Evolutionary conservation across 106 monocot genomes (phyloP).

Genomic region (Allium cepa): DNA sequence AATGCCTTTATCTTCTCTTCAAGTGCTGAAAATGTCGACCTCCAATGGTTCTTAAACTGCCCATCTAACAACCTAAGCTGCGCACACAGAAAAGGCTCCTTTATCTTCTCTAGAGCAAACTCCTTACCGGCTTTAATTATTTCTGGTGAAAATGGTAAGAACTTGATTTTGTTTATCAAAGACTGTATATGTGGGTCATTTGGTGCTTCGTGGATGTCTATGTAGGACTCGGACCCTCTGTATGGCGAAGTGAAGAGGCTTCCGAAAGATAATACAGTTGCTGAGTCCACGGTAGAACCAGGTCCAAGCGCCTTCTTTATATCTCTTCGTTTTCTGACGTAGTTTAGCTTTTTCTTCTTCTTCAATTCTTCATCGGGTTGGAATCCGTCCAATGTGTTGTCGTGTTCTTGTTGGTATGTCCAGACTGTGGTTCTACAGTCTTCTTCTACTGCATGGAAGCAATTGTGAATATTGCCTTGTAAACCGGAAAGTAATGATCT

Average conservation of each 20-base stretch:
- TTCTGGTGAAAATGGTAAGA: slow-evolving; percentile 72
- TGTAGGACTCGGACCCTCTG: slow-evolving; percentile 65
- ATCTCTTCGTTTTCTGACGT: slow-evolving; percentile 65
- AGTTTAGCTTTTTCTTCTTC: slow-evolving; percentile 66
- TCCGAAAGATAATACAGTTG: slow-evolving; percentile 68
- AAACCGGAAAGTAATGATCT: slow-evolving; percentile 57
- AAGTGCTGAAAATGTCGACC: slow-evolving; percentile 58
- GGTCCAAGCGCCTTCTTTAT: slow-evolving; percentile 65
- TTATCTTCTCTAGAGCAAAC: slow-evolving; percentile 43
- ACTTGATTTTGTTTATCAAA: slow-evolving; percentile 43
- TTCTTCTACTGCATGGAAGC: slow-evolving; percentile 65
- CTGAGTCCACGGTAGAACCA: slow-evolving; percentile 42
- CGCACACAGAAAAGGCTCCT: slow-evolving; percentile 76
- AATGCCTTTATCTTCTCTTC: slow-evolving; percentile 50
- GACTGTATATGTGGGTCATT: slow-evolving; percentile 35
- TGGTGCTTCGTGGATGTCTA: slow-evolving; percentile 66
- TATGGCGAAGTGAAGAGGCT: slow-evolving; percentile 71
- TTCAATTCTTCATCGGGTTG: slow-evolving; percentile 62
- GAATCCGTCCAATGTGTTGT: slow-evolving; percentile 55
- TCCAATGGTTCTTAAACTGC: slow-evolving; percentile 96
- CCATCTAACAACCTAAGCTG: slow-evolving; percentile 93
- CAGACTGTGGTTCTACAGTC: slow-evolving; percentile 96
- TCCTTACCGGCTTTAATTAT: slow-evolving; percentile 60
- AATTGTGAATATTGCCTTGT: slow-evolving; percentile 22
- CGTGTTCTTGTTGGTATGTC: slow-evolving; percentile 72